phyloP scores from a whole-genome alignment of 2,329 filamentous ascomycete genomes.

The Verticillium isaacii region DNA sequence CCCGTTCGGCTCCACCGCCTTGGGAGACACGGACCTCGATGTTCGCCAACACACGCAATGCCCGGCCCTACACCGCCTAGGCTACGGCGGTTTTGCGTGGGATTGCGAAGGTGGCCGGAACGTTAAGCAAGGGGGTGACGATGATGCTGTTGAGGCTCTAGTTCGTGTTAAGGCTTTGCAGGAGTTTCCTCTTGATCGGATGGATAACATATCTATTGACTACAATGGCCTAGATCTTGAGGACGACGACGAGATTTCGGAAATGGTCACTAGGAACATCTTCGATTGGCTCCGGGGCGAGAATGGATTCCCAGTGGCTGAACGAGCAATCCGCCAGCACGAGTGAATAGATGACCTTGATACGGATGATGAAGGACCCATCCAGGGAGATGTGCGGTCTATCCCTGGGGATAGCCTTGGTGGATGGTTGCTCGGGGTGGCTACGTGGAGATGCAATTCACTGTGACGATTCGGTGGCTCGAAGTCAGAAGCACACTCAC shows the following conservation, averaged over 20 bases:
- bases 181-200: background rate
- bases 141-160: constrained; percentile 18
- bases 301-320: constrained; percentile 21
- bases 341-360: constrained; percentile 23
- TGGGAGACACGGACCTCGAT: constrained; percentile 12
- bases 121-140: background rate
- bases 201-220: background rate
- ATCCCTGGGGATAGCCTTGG: background rate
- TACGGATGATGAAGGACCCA: constrained; percentile 15
- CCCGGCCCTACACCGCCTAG: background rate
- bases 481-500: too few relatives aligned
- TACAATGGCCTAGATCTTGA: background rate
- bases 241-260: constrained; percentile 1
- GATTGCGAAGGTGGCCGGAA: background rate
- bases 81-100: background rate
- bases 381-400: constrained; percentile 9
- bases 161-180: background rate
- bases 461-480: background rate
- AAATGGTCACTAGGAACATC: constrained; percentile 21
- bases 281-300: constrained; percentile 22
- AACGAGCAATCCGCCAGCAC: constrained; percentile 21
- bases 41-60: constrained; percentile 12
- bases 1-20: constrained; percentile 12
- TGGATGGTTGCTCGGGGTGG: background rate
- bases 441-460: background rate